Conservation (phyloP, 495 filamentous ascomycete species). For the Talaromyces proteolyticus region DNA sequence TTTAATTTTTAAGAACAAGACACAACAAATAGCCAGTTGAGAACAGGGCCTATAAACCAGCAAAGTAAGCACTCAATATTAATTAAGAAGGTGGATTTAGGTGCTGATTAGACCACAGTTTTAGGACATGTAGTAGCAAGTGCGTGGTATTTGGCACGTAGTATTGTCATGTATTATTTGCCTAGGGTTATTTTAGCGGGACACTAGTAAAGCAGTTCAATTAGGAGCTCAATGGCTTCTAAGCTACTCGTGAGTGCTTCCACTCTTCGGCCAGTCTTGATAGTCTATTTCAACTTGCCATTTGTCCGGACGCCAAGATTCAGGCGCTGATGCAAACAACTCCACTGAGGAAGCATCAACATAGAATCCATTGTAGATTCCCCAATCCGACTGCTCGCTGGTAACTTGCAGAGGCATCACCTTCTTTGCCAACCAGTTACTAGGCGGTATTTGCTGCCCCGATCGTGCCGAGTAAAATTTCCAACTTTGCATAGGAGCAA, state of each 20-base stretch:
- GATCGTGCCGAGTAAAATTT: slow-evolving; percentile 1
- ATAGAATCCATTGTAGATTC: not conserved
- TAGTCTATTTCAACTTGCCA: slow-evolving; percentile 3
- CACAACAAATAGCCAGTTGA: no score
- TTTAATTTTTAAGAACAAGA: no score
- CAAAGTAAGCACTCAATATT: no score
- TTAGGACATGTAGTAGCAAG: not conserved
- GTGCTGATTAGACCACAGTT: no score
- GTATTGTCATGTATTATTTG: not conserved
- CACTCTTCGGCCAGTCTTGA: not conserved
- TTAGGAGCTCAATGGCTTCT: not conserved
- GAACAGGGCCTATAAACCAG: no score
- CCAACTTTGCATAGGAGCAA: not conserved
- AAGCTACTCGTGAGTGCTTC: not conserved
- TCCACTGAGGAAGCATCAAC: not conserved
- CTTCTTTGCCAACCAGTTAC: not conserved
- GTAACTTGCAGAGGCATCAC: not conserved
- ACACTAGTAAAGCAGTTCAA: not conserved
- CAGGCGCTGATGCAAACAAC: slow-evolving; percentile 1
- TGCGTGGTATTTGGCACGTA: not conserved
- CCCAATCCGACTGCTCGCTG: not conserved
- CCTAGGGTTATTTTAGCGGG: not conserved
- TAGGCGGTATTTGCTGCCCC: not conserved
- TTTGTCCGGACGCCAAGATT: not conserved
- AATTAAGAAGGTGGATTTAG: no score